Base-by-base conservation (phyloP, 192 early-diverging fungal species). In the Podila clonocystis region DNA sequence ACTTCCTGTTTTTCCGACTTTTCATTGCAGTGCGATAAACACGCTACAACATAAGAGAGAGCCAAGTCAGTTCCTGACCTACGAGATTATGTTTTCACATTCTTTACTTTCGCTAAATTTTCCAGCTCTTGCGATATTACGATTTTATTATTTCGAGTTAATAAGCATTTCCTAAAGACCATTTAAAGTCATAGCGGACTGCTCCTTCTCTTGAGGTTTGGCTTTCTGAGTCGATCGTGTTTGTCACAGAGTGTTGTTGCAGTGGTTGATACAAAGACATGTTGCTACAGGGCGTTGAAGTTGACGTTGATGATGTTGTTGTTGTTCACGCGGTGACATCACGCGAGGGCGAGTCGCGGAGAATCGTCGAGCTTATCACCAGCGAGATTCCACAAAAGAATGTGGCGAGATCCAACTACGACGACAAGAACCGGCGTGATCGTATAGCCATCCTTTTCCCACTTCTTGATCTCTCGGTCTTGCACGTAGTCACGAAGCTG, bases 71-170 rank as follows among this genome's bases (percentile, higher is more conserved):
- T n/a, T n/a, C n/a, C n/a, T n/a, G n/a, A n/a, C n/a, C n/a, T 31
- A 31, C 36, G 0, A 38, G 36, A 38, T 38, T 8, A 3, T 8
- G 7, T 33, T 58, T 67, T 11, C 49, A 31, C 65, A 31, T 67
- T 67, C 65, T 67, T 67, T 67, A 34, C 52, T 67, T 58, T 67
- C 33, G 52, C 30, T 67, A 67, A 67, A 34, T 67, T 67, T 52
- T 67, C 31, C 65, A 68, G 52, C 38, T 58, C 58, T 71, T 55
- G 63, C 9, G 63, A 72, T 59, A 59, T 72, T 64, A 34, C 24
- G 26, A 72, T 65, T 72, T 72, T n/a, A n/a, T 71, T 71, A 58
- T 31, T 72, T n/a, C n/a, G n/a, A n/a, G n/a, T n/a, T n/a, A n/a
- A n/a, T n/a, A n/a, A n/a, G n/a, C n/a, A n/a, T n/a, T n/a, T n/a